Base-by-base conservation (phyloP, 169 alveolate species). In the Babesia microti region DNA sequence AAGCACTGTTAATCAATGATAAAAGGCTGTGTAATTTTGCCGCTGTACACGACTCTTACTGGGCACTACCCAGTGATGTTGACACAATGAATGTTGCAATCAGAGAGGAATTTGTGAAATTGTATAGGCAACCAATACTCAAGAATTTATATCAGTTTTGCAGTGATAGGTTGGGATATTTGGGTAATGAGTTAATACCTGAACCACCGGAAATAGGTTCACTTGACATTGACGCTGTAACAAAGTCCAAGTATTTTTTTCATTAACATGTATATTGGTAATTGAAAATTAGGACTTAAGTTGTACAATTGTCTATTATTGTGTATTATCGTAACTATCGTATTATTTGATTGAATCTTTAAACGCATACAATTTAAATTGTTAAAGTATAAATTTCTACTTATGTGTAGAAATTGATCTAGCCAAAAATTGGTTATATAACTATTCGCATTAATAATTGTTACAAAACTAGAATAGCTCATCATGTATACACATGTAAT, bases 11-110 rank as follows among this genome's bases (percentile, higher is more conserved):
- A 4, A 63, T 78, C 17, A 24, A 63, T 32, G 71, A 66, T 34
- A 39, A 47, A 27, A 19, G 37, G 28, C 37, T 37, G 28, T 32
- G 86, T n/a, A 78, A 78, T 40, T 91, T 93, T 71, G 96, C 95
- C 22, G 95, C 96, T 15, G 98, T 93, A 3, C 98, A 93, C 67
- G 98, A 93, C 71, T 82, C 93, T 35, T 93, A 74, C 72, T 92
- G 98, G 97, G 72, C 93, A 9, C 98, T 89, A 57, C 95, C 98
- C 14, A 68, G 86, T 52, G 78, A 85, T 57, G 90, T 89, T 4
- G 97, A 91, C 41, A 41, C 49, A 33, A 73, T 92, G 94, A 81
- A 85, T 46, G 35, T 9, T 7, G 57, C 68, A 9, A 59, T 91
- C 24, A 60, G 98, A 53, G 89, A 91, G 28, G 71, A 81, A 59